phyloP scores from a whole-genome alignment of 208 protist species.

The Acanthamoeba quina region DNA sequence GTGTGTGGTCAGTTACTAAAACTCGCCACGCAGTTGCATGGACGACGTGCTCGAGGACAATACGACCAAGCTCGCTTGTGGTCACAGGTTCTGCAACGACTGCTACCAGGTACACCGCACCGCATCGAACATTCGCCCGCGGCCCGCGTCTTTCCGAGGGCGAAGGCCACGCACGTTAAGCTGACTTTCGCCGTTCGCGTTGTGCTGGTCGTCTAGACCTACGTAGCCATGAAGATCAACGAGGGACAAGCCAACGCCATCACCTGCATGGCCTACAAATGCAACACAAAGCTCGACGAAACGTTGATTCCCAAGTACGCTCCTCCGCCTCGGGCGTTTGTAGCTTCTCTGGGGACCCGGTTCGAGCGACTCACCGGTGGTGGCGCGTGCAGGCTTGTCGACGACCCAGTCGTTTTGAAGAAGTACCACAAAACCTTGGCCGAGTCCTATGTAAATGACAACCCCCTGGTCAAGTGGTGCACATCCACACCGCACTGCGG shows the following conservation, averaged over 20 bases:
- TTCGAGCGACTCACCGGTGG: too few species aligned
- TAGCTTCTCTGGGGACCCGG: background rate
- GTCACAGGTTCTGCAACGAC: slow-evolving; percentile 63
- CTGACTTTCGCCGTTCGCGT: too few species aligned
- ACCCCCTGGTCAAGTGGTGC: slow-evolving; percentile 64
- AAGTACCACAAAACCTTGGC: slow-evolving; percentile 30
- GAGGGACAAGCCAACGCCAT: slow-evolving; percentile 59
- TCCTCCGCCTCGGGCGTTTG: background rate
- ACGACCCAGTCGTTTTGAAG: background rate
- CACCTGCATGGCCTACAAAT: slow-evolving; percentile 68
- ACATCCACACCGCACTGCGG: slow-evolving; percentile 53
- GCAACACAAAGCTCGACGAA: slow-evolving; percentile 54
- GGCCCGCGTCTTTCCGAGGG: too few species aligned
- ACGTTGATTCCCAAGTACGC: slow-evolving; percentile 40
- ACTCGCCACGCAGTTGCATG: background rate
- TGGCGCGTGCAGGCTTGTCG: background rate
- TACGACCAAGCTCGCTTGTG: slow-evolving; percentile 35
- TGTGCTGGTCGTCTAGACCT: background rate
- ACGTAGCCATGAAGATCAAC: slow-evolving; percentile 61
- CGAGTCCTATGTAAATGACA: slow-evolving; percentile 67
- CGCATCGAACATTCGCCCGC: too few species aligned
- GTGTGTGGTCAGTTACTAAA: background rate
- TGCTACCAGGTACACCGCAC: background rate
- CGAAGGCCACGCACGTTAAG: too few species aligned
- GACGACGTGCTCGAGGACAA: slow-evolving; percentile 44